phyloP scores from a whole-genome alignment of 2,329 filamentous ascomycete species.

The Colletotrichum acutatum region DNA sequence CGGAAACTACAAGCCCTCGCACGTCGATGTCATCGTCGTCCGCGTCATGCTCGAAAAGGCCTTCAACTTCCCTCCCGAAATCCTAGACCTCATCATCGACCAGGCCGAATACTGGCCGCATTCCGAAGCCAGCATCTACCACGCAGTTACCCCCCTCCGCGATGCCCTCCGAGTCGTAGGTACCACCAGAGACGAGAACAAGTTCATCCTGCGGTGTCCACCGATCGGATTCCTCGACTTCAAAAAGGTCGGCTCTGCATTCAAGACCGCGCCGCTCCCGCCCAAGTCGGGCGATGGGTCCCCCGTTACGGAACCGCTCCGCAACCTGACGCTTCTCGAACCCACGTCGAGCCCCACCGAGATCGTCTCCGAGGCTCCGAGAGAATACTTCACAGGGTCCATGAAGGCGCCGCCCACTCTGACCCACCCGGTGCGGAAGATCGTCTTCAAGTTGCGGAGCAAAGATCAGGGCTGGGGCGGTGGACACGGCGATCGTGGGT shows the following conservation, averaged over 20 bases:
- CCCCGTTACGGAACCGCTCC: conserved; percentile 6
- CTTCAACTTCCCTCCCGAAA: conserved; percentile 61
- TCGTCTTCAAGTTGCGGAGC: conserved; percentile 68
- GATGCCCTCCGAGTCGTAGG: conserved; percentile 40
- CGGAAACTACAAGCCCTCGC: conserved; percentile 46
- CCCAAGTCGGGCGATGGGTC: conserved; percentile 20
- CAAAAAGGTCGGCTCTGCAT: conserved; percentile 15
- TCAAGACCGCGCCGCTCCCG: conserved; percentile 26
- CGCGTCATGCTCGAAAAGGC: conserved; percentile 59
- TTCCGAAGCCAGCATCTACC: conserved; percentile 49
- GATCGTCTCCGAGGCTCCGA: conserved; percentile 8
- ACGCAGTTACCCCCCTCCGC: conserved; percentile 28
- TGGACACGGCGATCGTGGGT: conserved; percentile 41
- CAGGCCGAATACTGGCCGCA: conserved; percentile 72
- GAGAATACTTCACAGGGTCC: conserved; percentile 47
- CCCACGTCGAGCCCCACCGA: neutral
- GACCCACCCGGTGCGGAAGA: conserved; percentile 65
- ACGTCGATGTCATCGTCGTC: conserved; percentile 61
- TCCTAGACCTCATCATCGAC: conserved; percentile 68
- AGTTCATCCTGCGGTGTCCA: conserved; percentile 47
- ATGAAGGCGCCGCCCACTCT: conserved; percentile 43
- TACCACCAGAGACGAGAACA: conserved; percentile 41
- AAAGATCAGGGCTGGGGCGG: conserved; percentile 69
- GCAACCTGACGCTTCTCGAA: conserved; percentile 18
- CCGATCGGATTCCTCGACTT: conserved; percentile 47